Evolutionary conservation across 1,139 yeast genomes (phyloP), one percentile per base, ranked within the genome.

Genomic region (Wickerhamiella pararugosa): DNA sequence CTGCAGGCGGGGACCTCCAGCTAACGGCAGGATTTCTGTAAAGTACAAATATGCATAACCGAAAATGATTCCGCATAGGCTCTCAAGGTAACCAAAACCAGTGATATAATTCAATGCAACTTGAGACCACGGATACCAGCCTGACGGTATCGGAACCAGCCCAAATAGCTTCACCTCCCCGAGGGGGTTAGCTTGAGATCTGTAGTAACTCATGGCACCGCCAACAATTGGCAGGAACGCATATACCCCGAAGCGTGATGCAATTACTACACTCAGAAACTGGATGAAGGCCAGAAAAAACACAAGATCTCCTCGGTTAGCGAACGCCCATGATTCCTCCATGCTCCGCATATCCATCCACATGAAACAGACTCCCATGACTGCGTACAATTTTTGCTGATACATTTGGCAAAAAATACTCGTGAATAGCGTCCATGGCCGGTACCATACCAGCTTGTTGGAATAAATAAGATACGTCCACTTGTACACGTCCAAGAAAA

Each of bases 381-480:
- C 1, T 6, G 21, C 10, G 8, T 15, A 6, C 6, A 21, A 15
- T 5, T 36, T 15, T 15, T 15, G 33, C 5, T 33, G n/a, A 6
- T 9, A 28, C 21, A 9, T 7, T 9, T 8, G 6, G 5, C 33
- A 5, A 6, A 32, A 27, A 21, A 35, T 35, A 6, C 32, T 26
- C 25, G 41, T 38, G 5, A 33, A 30, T 6, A 38, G 25, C 25
- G 36, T 28, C 41, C 41, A 38, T 8, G 41, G 40, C 11, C 6
- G 6, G 3, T 25, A 5, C 11, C 32, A 11, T 5, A 35, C 32
- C 6, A 32, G 5, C 8, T 35, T 29, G 15, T 21, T 15, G 7
- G 7, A 9, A 10, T 29, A 21, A 29, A 15, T 26, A 9, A 32
- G 7, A 10, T 25, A 11, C 15, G 4, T 25, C n/a, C 6, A 7